Evolutionary conservation across 352 stramenopile genomes (phyloP).

Genomic region (Phytophthora litchii): DNA sequence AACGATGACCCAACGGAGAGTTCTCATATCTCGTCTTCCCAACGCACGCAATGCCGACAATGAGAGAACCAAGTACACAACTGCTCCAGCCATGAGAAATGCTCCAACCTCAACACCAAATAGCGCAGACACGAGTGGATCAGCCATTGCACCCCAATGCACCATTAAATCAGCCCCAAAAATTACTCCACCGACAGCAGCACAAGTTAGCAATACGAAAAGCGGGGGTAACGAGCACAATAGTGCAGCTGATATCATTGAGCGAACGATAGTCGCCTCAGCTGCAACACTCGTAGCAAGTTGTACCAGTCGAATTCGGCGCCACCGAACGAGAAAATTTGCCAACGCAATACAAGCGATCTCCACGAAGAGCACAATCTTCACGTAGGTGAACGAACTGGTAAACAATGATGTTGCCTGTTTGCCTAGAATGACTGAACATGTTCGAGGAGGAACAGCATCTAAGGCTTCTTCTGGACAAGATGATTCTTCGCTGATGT

Average conservation of each 20-base stretch:
- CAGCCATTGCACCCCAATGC: slow-evolving; percentile 42
- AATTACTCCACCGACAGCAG: slow-evolving; percentile 28
- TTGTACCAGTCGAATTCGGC: slow-evolving; percentile 44
- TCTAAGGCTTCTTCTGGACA: slow-evolving; percentile 63
- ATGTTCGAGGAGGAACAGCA: slow-evolving; percentile 41
- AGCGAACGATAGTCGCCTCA: slow-evolving; percentile 38
- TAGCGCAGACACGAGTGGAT: slow-evolving; percentile 38
- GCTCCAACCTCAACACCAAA: slow-evolving; percentile 51
- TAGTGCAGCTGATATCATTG: slow-evolving; percentile 35
- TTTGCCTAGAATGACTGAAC: slow-evolving; percentile 28
- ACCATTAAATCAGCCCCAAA: slow-evolving; percentile 52
- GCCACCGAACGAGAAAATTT: slow-evolving; percentile 63
- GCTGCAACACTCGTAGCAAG: slow-evolving; percentile 25
- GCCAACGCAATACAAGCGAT: slow-evolving; percentile 39
- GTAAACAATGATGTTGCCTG: slow-evolving; percentile 44
- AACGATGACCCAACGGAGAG: slow-evolving; percentile 38
- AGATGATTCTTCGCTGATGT: slow-evolving; percentile 35
- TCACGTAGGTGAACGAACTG: slow-evolving; percentile 44
- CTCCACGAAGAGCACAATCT: slow-evolving; percentile 43
- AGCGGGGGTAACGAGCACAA: slow-evolving; percentile 49
- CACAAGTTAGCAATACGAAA: slow-evolving; percentile 36
- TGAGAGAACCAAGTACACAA: slow-evolving; percentile 36
- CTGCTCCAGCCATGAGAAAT: slow-evolving; percentile 13
- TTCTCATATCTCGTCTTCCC: slow-evolving; percentile 34
- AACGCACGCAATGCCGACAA: slow-evolving; percentile 35